phyloP scores from a whole-genome alignment of 768 basidiomycete genomes.

The Naganishia vishniacii region DNA sequence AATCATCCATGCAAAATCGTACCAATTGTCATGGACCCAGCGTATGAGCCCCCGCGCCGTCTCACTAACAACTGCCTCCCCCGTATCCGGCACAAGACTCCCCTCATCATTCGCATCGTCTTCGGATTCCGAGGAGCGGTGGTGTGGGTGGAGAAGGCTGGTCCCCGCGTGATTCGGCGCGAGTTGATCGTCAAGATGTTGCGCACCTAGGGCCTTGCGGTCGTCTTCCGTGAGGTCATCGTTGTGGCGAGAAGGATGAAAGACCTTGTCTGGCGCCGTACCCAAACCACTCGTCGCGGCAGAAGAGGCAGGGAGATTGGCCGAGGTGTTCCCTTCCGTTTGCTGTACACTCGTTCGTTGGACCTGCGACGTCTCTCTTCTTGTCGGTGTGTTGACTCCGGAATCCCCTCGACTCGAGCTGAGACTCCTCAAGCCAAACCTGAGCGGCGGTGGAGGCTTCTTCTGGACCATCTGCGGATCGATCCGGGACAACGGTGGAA shows the following conservation, averaged over 20 bases:
- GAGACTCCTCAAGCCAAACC: constrained; percentile 25
- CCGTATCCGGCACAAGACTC: not conserved
- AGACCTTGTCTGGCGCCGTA: not conserved
- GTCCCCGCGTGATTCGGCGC: constrained; percentile 37
- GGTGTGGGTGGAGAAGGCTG: not conserved
- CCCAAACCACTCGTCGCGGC: not conserved
- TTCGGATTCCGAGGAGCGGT: not conserved
- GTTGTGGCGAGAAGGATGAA: not conserved
- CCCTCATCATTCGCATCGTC: not conserved
- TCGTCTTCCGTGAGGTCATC: constrained; percentile 4
- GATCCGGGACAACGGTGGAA: constrained; percentile 43
- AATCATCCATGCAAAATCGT: constrained; percentile 33
- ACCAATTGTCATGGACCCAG: constrained; percentile 29
- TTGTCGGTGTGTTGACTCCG: not conserved
- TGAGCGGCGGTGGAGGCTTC: constrained; percentile 33
- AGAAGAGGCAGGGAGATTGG: not conserved
- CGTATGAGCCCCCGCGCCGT: constrained; percentile 23
- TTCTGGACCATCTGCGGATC: constrained; percentile 39
- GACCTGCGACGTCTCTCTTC: not conserved
- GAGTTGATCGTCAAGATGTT: constrained; percentile 33
- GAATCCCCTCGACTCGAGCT: not conserved
- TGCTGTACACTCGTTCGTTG: too few relatives aligned
- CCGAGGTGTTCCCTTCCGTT: not conserved
- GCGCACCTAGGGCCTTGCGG: constrained; percentile 9
- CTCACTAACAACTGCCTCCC: constrained; percentile 30